Evolutionary conservation across 345 rosid species (phyloP), one percentile per base, ranked within the genome.

Genomic region (Laguncularia racemosa): DNA sequence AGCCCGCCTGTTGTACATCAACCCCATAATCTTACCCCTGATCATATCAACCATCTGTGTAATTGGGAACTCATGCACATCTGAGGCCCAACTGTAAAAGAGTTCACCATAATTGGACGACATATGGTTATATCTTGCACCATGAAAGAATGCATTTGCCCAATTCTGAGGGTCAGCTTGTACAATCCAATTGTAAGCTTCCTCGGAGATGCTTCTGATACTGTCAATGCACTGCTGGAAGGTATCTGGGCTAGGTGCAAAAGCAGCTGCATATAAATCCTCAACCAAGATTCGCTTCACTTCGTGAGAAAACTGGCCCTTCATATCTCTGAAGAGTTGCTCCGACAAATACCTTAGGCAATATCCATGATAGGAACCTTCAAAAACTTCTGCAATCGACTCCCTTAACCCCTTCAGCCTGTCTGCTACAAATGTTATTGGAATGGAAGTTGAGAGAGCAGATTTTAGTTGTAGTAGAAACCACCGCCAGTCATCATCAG

Each of bases 31-130:
- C 70, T 82, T 92, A 50, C 83, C 77, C 8, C 83, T 73, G 58
- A 92, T 80, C 62, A 76, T 81, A 61, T 92, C 95, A 44, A 92
- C 89, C 98, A 86, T 83, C 63, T 92, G 96, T 14, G 95, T 92
- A 61, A 92, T 92, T 11, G 96, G 98, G 18, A 92, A 69, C 40
- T 89, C 98, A 20, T 88, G 76, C 20, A 95, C 87, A 20, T 92
- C 96, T 0, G 96, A 77, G 7, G 68, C 84, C 88, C 96, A 92
- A 57, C 81, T 78, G 59, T 84, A 89, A 66, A 92, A 92, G 23
- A 78, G 78, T 65, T 84, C 88, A 6, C 95, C 95, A 19, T 86
- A 83, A 71, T 92, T 83, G 15, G 98, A 86, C 5, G 82, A 60
- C 86, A 92, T 62, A 63, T 89, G 93, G 63, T 83, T 84, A 76